These are phyloP conservation scores for Pyrenula massariospora DNA, from an alignment of 495 filamentous ascomycete genomes.

Conservation along the genomic window DNA sequence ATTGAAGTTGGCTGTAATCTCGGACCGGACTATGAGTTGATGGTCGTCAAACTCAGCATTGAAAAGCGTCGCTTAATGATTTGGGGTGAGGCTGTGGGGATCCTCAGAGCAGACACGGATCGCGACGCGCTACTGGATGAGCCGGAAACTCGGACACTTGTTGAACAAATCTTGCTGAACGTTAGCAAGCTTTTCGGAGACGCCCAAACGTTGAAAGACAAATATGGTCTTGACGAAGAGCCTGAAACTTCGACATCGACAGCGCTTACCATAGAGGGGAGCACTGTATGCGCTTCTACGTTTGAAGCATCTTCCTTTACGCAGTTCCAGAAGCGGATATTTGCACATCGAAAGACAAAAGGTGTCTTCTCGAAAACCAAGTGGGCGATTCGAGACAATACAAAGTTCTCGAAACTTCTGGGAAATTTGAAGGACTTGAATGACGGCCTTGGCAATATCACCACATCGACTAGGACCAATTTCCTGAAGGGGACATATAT, in stretches of 20 bases:
- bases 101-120: neutral
- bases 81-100: constrained; percentile 1
- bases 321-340: neutral
- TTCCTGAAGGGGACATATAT: neutral
- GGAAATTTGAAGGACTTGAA: neutral
- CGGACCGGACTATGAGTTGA: neutral
- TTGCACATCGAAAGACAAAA: neutral
- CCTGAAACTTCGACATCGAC: neutral
- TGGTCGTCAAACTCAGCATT: constrained; percentile 1
- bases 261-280: neutral
- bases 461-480: neutral
- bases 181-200: neutral
- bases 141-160: neutral
- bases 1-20: neutral
- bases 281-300: neutral
- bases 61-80: constrained; percentile 1
- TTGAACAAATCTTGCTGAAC: neutral
- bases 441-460: neutral
- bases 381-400: constrained; percentile 1
- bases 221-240: neutral
- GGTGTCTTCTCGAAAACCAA: neutral
- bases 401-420: neutral
- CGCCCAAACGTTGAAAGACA: neutral
- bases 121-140: neutral
- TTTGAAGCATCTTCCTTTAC: neutral